phyloP scores from a whole-genome alignment of 2,329 filamentous ascomycete genomes.

The Fusarium chlamydosporum region DNA sequence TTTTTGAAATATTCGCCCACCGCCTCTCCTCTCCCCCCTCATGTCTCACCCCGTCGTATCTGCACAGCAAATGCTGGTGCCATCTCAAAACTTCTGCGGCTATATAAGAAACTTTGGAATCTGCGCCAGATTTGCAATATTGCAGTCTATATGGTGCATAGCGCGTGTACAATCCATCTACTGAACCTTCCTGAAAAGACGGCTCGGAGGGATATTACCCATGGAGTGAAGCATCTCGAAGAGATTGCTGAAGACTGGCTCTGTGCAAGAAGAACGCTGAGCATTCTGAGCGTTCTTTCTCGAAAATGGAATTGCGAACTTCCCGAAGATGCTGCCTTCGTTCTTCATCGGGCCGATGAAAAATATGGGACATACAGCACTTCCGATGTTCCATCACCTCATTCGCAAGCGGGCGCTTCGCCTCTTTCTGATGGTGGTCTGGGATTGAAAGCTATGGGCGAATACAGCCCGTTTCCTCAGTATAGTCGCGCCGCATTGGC shows the following conservation, averaged over 20 bases:
- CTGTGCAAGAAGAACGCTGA: constrained; percentile 85
- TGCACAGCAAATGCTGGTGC: constrained; percentile 90
- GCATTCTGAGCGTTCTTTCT: constrained; percentile 86
- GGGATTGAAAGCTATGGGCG: constrained; percentile 45
- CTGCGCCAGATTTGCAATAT: constrained; percentile 96
- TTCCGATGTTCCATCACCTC: constrained; percentile 71
- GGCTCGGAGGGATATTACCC: constrained; percentile 87
- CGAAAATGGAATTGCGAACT: constrained; percentile 92
- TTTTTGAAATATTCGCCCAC: constrained; percentile 91
- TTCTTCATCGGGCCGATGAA: constrained; percentile 82
- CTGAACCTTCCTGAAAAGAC: constrained; percentile 95
- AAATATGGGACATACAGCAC: constrained; percentile 82
- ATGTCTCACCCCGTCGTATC: constrained; percentile 90
- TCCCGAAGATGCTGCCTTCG: constrained; percentile 82
- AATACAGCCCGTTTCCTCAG: constrained; percentile 56
- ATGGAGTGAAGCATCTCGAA: constrained; percentile 91
- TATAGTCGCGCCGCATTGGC: constrained; percentile 51
- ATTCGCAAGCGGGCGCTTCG: constrained; percentile 53
- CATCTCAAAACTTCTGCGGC: constrained; percentile 92
- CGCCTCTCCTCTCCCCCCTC: constrained; percentile 84
- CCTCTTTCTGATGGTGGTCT: constrained; percentile 52
- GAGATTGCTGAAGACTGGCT: constrained; percentile 97
- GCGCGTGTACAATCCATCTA: constrained; percentile 93
- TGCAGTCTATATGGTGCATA: constrained; percentile 94
- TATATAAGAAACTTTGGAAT: constrained; percentile 94